A percentile compares a stretch with the other conserved stretches of the same genome.
These are phyloP conservation scores for Neonectria neomacrospora DNA, from an alignment of 2,329 filamentous ascomycete species.

Conservation along the genomic window DNA sequence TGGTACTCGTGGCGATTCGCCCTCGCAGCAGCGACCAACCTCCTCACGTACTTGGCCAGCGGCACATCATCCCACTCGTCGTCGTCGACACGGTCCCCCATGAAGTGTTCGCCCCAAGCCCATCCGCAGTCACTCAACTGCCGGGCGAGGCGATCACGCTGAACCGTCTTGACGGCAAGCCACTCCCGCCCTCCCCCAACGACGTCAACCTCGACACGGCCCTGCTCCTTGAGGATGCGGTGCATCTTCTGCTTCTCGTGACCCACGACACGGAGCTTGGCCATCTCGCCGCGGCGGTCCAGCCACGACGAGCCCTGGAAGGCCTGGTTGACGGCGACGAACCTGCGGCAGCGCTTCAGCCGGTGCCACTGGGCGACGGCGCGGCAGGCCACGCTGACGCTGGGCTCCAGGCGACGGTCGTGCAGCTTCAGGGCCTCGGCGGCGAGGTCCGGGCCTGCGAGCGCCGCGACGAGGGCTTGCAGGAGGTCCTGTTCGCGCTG, in stretches of 20 bases:
- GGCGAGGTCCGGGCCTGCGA: constrained; percentile 21
- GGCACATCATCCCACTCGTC: constrained; percentile 51
- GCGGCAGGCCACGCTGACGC: constrained; percentile 39
- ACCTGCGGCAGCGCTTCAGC: constrained; percentile 47
- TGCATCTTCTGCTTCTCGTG: constrained; percentile 47
- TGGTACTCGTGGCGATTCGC: constrained; percentile 52
- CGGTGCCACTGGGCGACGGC: constrained; percentile 45
- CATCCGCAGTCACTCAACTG: constrained; percentile 56
- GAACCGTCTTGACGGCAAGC: constrained; percentile 48
- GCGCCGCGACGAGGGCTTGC: constrained; percentile 18
- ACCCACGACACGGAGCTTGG: constrained; percentile 34
- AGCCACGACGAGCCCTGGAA: constrained; percentile 49
- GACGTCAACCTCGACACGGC: constrained; percentile 50
- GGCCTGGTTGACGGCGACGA: constrained; percentile 47
- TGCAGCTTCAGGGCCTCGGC: constrained; percentile 26
- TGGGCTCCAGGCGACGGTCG: constrained; percentile 39
- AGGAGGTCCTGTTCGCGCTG: constrained; percentile 32
- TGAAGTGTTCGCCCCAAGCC: constrained; percentile 53
- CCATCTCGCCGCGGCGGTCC: constrained; percentile 39
- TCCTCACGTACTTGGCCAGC: constrained; percentile 47
- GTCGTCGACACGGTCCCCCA: constrained; percentile 45
- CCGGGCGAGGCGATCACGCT: constrained; percentile 48
- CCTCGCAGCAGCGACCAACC: constrained; percentile 51
- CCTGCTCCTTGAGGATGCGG: constrained; percentile 48
- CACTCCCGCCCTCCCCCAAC: constrained; percentile 51